Conservation (phyloP, 306 rosid genomes). For the Gynostemma pentaphyllum region DNA sequence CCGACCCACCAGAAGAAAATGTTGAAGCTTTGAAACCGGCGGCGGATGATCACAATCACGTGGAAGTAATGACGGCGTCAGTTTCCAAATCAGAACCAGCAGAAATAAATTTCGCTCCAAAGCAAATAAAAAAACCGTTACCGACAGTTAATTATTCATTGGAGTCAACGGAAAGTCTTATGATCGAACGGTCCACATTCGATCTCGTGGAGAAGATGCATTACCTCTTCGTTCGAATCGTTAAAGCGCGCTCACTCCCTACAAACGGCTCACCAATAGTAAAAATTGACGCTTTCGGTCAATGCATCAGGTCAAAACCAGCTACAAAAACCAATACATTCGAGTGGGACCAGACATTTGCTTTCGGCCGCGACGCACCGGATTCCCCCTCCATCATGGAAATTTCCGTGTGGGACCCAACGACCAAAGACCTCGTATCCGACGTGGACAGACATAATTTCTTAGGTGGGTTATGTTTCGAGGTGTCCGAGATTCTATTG, state of each 20-base stretch:
- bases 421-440: background rate
- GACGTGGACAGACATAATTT: constrained; percentile 25
- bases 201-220: constrained; percentile 95
- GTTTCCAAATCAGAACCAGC: constrained; percentile 22
- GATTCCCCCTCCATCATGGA: constrained; percentile 59
- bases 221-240: constrained; percentile 64
- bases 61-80: background rate
- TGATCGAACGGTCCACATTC: constrained; percentile 49
- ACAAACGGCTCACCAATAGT: constrained; percentile 42
- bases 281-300: constrained; percentile 36
- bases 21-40: background rate
- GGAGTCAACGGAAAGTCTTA: constrained; percentile 24
- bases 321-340: constrained; percentile 42
- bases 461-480: constrained; percentile 74
- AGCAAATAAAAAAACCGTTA: constrained; percentile 26
- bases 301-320: constrained; percentile 36
- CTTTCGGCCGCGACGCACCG: constrained; percentile 48
- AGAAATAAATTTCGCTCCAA: constrained; percentile 33
- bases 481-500: constrained; percentile 54
- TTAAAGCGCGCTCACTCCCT: constrained; percentile 55
- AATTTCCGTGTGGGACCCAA: constrained; percentile 54
- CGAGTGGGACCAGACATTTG: constrained; percentile 92
- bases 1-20: background rate
- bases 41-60: background rate
- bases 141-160: constrained; percentile 21